Evolutionary conservation across 2,329 filamentous ascomycete genomes (phyloP), one percentile per base, ranked within the genome.

Genomic region (Sordariomycetes sp.): DNA sequence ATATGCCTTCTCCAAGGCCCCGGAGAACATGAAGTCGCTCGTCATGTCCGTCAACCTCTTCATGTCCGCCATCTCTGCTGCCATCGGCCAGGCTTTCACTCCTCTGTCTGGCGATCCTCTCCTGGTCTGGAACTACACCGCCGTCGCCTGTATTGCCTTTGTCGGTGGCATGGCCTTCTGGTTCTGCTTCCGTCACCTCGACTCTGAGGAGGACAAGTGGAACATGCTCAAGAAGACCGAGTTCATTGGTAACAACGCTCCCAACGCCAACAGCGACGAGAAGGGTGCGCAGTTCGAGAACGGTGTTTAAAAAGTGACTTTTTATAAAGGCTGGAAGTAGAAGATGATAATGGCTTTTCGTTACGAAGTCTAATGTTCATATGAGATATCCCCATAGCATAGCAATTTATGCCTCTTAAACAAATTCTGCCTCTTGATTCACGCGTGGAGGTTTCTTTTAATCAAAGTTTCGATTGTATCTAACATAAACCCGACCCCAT

Each of bases 11-110:
- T 79, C 78, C 53, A 85, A 86, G 58, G 81, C 82, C 0, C 83
- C 83, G 18, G 75, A 72, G 48, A 86, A 86, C 63, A 88, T 88
- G 83, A 79, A 81, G 43, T 82, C 78, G 2, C 66, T 87, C n/a
- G 80, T 88, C 46, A 68, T 72, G 55, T 72, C 74, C 15, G 64
- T 86, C 46, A 78, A 78, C 49, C 66, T 86, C 25, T 79, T 82
- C 62, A 85, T 75, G 68, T 78, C 67, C 20, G 82, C 81, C 37
- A 66, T 87, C 44, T 75, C 77, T 2, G 67, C 77, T 20, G 81
- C 82, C 23, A 59, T 87, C 32, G 79, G 78, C n/a, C 75, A 85
- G 60, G 79, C 78, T 1, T 69, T 83, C 25, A 71, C 73, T 7
- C 62, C 71, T 1, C 59, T 85, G 2, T 70, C 72, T 0, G 65